Percentiles rank a stretch among this genome's conserved stretches.
Conservation (phyloP, 805 yeast species). For the Lachancea waltii region DNA sequence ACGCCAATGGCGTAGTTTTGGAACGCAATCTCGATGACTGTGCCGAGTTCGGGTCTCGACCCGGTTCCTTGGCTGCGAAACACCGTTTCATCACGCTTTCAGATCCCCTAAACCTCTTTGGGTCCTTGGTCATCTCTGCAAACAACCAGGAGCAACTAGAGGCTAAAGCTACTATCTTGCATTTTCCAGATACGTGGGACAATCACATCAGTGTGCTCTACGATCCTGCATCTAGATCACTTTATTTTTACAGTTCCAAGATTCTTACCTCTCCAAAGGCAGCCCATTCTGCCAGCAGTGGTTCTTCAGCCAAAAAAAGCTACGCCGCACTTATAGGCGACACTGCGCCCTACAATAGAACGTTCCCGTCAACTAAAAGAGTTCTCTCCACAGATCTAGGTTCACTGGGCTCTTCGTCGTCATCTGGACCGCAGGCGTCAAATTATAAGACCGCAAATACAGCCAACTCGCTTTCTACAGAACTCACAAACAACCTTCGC, state of each 20-base stretch:
- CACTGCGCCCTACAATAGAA: not conserved
- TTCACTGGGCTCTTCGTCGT: conserved; percentile 3
- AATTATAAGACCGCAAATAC: conserved; percentile 1
- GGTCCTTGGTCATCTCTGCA: conserved; percentile 40
- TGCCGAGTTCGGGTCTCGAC: conserved; percentile 10
- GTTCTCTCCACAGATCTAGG: conserved; percentile 1
- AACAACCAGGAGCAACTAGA: not conserved
- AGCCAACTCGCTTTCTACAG: conserved; percentile 3
- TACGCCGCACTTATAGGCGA: conserved; percentile 4
- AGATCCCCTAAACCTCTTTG: conserved; percentile 71
- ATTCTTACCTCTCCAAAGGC: conserved; percentile 11
- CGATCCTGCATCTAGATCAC: conserved; percentile 14
- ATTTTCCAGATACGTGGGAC: conserved; percentile 22
- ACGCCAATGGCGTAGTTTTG: conserved; percentile 60
- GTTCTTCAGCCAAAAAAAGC: no score
- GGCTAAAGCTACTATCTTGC: conserved; percentile 12
- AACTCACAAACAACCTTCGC: conserved; percentile 12
- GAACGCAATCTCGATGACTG: conserved; percentile 38
- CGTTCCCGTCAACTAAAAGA: not conserved
- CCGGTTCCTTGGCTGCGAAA: conserved; percentile 12
- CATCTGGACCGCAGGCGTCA: conserved; percentile 1
- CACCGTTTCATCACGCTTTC: conserved; percentile 54
- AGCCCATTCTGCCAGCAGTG: conserved; percentile 4
- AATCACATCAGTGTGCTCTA: conserved; percentile 27
- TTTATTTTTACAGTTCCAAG: conserved; percentile 24